These are phyloP conservation scores for Phalaenopsis hybrid DNA, from an alignment of 116 monocot genomes.

Conservation along the genomic window DNA sequence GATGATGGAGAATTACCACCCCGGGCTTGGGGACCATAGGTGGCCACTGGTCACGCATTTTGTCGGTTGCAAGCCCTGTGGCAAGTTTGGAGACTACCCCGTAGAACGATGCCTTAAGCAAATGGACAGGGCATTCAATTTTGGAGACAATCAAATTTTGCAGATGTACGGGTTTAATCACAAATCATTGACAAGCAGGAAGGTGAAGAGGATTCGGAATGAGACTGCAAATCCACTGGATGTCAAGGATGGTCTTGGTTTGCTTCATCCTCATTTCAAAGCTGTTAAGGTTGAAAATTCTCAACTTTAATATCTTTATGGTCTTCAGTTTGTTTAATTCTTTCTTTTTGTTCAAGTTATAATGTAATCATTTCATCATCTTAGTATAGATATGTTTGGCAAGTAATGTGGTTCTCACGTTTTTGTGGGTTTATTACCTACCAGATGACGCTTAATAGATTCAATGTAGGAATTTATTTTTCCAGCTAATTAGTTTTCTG, in stretches of 20 bases:
- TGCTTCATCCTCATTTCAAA: background rate
- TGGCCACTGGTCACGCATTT: slow-evolving; percentile 63
- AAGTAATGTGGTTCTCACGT: background rate
- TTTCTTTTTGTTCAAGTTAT: background rate
- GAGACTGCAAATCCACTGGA: slow-evolving; percentile 27
- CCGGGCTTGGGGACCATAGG: slow-evolving; percentile 48
- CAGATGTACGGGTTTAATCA: slow-evolving; percentile 48
- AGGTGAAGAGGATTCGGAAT: slow-evolving; percentile 29
- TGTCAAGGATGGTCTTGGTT: slow-evolving; percentile 23
- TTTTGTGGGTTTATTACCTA: too few relatives aligned
- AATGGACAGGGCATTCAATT: slow-evolving; percentile 57
- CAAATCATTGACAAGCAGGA: slow-evolving; percentile 28
- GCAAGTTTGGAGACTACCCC: slow-evolving; percentile 45
- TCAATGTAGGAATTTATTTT: too few relatives aligned
- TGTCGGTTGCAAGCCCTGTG: slow-evolving; percentile 58
- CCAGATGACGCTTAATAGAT: too few relatives aligned
- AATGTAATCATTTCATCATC: background rate
- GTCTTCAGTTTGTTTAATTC: too few relatives aligned
- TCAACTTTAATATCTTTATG: background rate
- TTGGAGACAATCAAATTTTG: slow-evolving; percentile 53
- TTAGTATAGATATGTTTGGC: slow-evolving; percentile 9
- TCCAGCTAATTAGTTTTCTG: too few relatives aligned
- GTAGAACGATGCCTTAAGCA: slow-evolving; percentile 37
- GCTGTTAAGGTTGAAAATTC: background rate
- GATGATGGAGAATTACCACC: slow-evolving; percentile 51